Base-by-base conservation (phyloP, 2,329 filamentous ascomycete species). In the Exophiala bonariae region DNA sequence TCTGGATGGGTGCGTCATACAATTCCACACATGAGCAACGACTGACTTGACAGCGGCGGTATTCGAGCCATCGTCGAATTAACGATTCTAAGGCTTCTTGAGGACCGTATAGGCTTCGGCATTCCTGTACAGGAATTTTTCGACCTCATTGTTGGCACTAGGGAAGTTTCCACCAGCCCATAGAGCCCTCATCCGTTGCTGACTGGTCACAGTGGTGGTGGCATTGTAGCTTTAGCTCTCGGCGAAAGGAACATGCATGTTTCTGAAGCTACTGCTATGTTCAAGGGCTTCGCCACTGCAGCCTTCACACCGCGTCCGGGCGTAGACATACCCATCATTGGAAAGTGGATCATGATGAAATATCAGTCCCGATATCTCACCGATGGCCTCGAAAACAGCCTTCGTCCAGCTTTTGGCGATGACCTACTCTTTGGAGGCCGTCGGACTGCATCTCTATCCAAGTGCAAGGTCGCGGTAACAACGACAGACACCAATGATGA, bases 91-190 rank as follows among this genome's bases (percentile, higher is more conserved):
- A 52, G 63, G 18, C 57, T 59, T 3, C 66, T 77, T 9, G 68
- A 77, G 50, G 59, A 59, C 17, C 61, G 60, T 3, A 53, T 76
- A 1, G 70, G 67, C 28, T 9, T 31, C 9, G n/a, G n/a, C 3
- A 52, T 77, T 2, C 64, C 66, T 0, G 66, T 77, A 2, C 70
- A 69, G 38, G 59, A 59, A 3, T 77, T 77, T 57, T 76, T 78
- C 47, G 74, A 78, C 47, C 63, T 77, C 2, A 71, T 78, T 17
- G 68, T 75, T 5, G 73, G 71, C 3, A 72, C 70, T 30, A 65
- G 69, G 28, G 9, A n/a, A 31, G 28, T 31, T n/a, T 9, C n/a
- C n/a, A n/a, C n/a, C n/a, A n/a, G n/a, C n/a, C n/a, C n/a, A n/a
- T n/a, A n/a, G n/a, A n/a, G n/a, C n/a, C n/a, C n/a, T n/a, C n/a